Evolutionary conservation across 208 protist genomes (phyloP), one percentile per base, ranked within the genome.

Genomic region (Wallacemonas sp.): DNA sequence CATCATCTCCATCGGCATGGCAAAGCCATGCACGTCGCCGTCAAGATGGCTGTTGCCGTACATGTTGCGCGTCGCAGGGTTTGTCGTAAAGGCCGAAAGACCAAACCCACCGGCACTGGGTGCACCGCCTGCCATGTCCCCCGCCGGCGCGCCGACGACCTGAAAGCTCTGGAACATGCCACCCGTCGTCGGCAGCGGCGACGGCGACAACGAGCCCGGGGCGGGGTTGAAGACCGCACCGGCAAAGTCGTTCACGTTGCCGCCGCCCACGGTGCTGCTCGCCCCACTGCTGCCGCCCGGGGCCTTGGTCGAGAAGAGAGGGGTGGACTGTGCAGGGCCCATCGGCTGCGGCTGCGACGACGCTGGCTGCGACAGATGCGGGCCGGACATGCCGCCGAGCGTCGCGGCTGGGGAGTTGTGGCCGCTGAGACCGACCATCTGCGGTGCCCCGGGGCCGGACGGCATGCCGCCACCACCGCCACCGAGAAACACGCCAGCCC

Each of bases 81-180:
- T 76, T 26, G 75, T 76, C 54, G 65, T 76, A 61, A 81, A 75
- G 31, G 74, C 70, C 16, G 75, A 76, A 10, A 72, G 45, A 18
- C 31, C 61, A 18, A 57, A 29, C 26, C 29, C 61, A 67, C 39
- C 61, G 18, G 7, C n/a, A 26, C 45, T 42, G 32, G 32, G 11
- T 44, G 32, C 61, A 14, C 18, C 31, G 22, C 4, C 32, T 25
- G 29, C 29, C 10, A 59, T 3, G 32, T 59, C 52, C 16, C 29
- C 29, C 5, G 31, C 31, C 16, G 52, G 52, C 10, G 31, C 29
- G n/a, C 52, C 52, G 18, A 42, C 32, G 16, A 59, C 52, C n/a
- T 59, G 52, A 39, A 59, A 59, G 52, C 31, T 59, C 52, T 36
- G 52, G 32, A 59, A 59, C 52, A 59, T 44, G 52, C 52, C 22